Evolutionary conservation across 495 filamentous ascomycete genomes (phyloP).

Genomic region (Penicillium flavigenum): DNA sequence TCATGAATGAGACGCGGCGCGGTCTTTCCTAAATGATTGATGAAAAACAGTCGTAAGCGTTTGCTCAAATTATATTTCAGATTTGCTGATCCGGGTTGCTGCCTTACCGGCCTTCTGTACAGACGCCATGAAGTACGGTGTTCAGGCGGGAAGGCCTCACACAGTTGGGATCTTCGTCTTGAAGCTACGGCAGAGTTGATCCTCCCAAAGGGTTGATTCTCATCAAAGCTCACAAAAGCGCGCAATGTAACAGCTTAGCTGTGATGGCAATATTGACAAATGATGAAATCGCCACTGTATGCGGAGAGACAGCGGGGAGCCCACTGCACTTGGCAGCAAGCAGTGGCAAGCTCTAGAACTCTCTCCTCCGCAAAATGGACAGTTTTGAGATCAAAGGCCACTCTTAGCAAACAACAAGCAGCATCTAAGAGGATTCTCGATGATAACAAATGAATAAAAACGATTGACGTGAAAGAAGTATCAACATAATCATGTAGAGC

Average conservation of each 20-base stretch:
- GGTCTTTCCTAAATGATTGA: conserved; percentile 53
- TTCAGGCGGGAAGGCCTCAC: conserved; percentile 17
- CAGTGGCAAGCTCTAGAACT: conserved; percentile 20
- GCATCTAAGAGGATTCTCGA: neutral
- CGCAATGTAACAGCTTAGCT: neutral
- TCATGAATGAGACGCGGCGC: conserved; percentile 61
- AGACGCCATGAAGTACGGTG: conserved; percentile 35
- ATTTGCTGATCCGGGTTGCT: conserved; percentile 2
- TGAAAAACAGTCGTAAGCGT: neutral
- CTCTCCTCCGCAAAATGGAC: neutral
- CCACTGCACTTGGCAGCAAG: conserved; percentile 26
- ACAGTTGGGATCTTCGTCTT: neutral
- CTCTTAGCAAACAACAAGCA: neutral
- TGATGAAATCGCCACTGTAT: conserved; percentile 15
- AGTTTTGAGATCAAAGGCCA: neutral
- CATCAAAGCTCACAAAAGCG: neutral
- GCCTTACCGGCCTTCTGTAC: conserved; percentile 38
- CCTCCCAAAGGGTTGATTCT: neutral
- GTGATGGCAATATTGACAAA: conserved; percentile 5
- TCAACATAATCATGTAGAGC: conserved; percentile 14
- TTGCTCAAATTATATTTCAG: conserved; percentile 4
- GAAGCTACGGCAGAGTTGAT: neutral
- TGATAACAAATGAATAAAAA: conserved; percentile 5
- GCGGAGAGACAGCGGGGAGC: conserved; percentile 34
- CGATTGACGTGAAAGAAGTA: neutral